phyloP scores from a whole-genome alignment of 1,284 basidiomycete genomes.

The Puccinia horiana region DNA sequence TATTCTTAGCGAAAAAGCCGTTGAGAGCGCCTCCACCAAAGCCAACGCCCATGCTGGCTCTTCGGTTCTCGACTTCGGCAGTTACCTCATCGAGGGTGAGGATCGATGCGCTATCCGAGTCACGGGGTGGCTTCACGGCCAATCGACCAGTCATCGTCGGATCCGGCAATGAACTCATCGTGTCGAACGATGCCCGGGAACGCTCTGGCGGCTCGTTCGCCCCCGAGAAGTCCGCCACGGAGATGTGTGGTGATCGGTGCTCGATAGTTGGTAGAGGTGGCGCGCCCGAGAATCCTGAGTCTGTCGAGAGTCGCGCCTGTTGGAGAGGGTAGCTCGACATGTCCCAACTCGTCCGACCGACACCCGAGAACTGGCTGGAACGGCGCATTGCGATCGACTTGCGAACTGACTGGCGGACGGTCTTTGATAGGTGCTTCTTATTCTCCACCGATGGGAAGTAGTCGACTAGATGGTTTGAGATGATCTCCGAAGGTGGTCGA shows the following conservation, averaged over 20 bases:
- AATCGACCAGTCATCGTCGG: background rate
- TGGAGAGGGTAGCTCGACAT: conserved; percentile 29
- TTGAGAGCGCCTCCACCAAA: conserved; percentile 54
- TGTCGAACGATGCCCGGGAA: background rate
- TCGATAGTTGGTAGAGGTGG: background rate
- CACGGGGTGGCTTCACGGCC: conserved; percentile 62
- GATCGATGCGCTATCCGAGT: conserved; percentile 85
- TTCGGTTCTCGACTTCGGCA: conserved; percentile 85
- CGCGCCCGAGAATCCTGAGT: background rate
- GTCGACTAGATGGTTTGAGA: conserved; percentile 90
- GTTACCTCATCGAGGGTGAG: conserved; percentile 98
- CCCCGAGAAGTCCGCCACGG: background rate
- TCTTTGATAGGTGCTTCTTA: conserved; percentile 75
- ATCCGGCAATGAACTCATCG: background rate
- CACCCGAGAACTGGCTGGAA: conserved; percentile 27
- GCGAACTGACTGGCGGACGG: conserved; percentile 63
- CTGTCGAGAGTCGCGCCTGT: background rate
- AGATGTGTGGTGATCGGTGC: background rate
- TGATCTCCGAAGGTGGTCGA: conserved; percentile 92
- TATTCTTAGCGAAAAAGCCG: conserved; percentile 55
- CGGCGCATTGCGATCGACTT: conserved; percentile 44
- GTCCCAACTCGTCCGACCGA: conserved; percentile 26
- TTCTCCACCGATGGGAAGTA: conserved; percentile 94
- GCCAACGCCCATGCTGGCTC: conserved; percentile 61
- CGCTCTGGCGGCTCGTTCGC: background rate